These are phyloP conservation scores for Sclerotinia sclerotiorum DNA, from an alignment of 2,329 filamentous ascomycete species.

Conservation along the genomic window DNA sequence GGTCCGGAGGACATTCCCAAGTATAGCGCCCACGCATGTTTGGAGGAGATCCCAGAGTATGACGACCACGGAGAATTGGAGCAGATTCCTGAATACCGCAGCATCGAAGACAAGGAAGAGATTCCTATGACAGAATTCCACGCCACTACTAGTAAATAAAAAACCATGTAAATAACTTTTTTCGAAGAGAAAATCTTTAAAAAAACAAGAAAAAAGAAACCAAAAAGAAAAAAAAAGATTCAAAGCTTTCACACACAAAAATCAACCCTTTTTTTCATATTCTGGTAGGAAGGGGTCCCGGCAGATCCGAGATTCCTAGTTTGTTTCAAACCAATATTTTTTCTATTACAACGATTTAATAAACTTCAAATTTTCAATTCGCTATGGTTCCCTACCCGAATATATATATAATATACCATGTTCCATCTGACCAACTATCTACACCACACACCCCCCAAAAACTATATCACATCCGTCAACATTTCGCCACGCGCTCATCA, in stretches of 20 bases:
- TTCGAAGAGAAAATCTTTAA: neutral
- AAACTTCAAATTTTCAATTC: neutral
- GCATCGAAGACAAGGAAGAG: neutral
- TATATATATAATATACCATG: too few relatives aligned
- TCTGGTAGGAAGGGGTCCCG: neutral
- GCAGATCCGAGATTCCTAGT: too few relatives aligned
- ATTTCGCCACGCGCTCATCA: constrained; percentile 15
- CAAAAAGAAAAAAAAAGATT: neutral
- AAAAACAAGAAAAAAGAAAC: neutral
- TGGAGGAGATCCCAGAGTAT: neutral
- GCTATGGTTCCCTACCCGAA: neutral
- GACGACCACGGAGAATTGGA: neutral
- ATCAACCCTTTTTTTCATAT: neutral
- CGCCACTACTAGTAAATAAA: constrained; percentile 3
- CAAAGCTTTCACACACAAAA: neutral
- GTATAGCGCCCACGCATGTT: neutral
- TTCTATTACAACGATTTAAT: neutral
- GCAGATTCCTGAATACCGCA: constrained; percentile 1
- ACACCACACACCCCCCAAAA: neutral
- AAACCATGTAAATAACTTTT: neutral
- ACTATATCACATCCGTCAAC: constrained; percentile 6
- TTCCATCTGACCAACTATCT: neutral
- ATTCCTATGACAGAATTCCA: constrained; percentile 15
- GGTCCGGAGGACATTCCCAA: neutral
- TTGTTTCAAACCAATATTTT: neutral